These are phyloP conservation scores for Crithidia fasciculata DNA, from an alignment of 208 protist genomes.

Conservation along the genomic window DNA sequence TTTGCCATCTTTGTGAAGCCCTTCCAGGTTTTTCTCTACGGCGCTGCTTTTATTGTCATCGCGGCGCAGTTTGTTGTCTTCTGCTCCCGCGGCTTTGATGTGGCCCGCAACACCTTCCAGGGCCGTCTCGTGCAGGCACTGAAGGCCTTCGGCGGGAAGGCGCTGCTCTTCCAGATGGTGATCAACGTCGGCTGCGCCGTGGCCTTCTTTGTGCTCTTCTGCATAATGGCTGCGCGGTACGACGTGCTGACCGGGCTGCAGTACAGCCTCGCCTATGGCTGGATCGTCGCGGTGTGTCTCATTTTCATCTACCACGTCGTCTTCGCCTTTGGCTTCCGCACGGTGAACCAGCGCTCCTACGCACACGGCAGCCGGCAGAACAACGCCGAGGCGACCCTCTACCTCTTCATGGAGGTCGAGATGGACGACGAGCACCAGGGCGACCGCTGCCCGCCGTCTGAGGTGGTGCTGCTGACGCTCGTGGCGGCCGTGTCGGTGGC, in stretches of 20 bases:
- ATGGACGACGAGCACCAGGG: slow-evolving; percentile 48
- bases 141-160: slow-evolving; percentile 41
- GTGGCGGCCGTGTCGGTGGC: slow-evolving; percentile 40
- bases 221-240: slow-evolving; percentile 46
- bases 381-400: slow-evolving; percentile 48
- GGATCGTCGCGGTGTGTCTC: slow-evolving; percentile 65
- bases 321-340: slow-evolving; percentile 59
- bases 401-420: slow-evolving; percentile 56
- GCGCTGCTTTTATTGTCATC: slow-evolving; percentile 51
- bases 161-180: slow-evolving; percentile 47
- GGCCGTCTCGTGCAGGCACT: slow-evolving; percentile 63
- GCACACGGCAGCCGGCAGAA: slow-evolving; percentile 65
- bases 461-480: slow-evolving; percentile 52
- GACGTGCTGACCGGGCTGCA: slow-evolving; percentile 61
- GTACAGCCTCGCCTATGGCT: slow-evolving; percentile 72
- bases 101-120: slow-evolving; percentile 58
- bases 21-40: slow-evolving; percentile 67
- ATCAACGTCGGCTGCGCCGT: slow-evolving; percentile 36
- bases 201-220: slow-evolving; percentile 68
- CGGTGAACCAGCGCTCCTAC: slow-evolving; percentile 42
- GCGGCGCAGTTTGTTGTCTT: slow-evolving; percentile 53
- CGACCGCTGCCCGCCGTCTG: slow-evolving; percentile 18
- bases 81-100: slow-evolving; percentile 69
- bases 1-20: slow-evolving; percentile 66
- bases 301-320: slow-evolving; percentile 63